A percentile compares a stretch with the other conserved stretches of the same genome.
phyloP scores from a whole-genome alignment of 225 moss, liverwort and hornwort species.

The Neckera pumila region DNA sequence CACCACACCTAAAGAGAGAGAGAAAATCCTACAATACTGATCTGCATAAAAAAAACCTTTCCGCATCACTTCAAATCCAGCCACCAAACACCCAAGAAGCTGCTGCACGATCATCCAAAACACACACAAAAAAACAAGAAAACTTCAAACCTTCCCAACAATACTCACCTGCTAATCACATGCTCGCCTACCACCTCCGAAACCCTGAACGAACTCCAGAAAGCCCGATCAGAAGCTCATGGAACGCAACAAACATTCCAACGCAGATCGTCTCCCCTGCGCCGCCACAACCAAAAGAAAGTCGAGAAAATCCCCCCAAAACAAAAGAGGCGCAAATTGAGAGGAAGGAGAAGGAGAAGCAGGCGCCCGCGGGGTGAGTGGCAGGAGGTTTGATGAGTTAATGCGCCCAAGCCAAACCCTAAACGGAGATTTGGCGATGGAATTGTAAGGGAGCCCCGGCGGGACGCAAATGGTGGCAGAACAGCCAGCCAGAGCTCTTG shows the following conservation, averaged over 20 bases:
- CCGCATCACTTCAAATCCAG: neutral
- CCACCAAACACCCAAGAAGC: neutral
- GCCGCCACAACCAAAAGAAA: neutral
- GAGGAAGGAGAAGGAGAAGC: no score
- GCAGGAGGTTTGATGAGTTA: neutral
- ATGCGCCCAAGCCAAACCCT: neutral
- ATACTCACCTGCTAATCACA: constrained; percentile 23
- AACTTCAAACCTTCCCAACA: neutral
- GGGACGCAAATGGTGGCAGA: neutral
- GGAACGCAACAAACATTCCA: neutral
- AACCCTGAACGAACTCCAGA: neutral
- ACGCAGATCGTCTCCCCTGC: neutral
- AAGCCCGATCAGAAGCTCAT: neutral
- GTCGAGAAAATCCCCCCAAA: no score
- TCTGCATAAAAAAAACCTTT: neutral
- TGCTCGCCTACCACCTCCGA: neutral
- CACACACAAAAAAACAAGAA: neutral
- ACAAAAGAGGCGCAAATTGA: neutral
- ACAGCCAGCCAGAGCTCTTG: neutral
- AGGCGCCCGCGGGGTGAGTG: neutral
- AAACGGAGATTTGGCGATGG: neutral
- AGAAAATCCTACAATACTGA: neutral
- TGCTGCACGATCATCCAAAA: neutral
- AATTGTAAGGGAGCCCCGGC: neutral
- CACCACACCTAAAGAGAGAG: neutral